Conservation (phyloP, 2,329 filamentous ascomycete species). For the Monilinia fructigena region DNA sequence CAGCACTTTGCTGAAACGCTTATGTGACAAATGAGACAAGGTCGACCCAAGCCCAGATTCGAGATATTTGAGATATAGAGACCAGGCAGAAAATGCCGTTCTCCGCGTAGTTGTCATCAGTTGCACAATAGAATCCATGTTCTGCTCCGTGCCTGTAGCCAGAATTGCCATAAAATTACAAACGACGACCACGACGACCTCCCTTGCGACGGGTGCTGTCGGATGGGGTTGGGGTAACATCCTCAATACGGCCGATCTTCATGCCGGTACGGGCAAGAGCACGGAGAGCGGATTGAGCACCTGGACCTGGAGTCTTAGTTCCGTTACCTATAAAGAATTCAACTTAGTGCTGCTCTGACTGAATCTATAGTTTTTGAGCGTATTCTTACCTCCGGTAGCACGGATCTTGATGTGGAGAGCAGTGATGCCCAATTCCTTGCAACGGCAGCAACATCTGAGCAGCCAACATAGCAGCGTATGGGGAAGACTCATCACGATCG, state of each 20-base stretch:
- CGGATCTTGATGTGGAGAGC: constrained; percentile 99
- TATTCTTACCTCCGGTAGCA: constrained; percentile 80
- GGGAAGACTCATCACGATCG: constrained; percentile 99
- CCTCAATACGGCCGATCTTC: constrained; percentile 99
- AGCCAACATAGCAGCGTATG: constrained; percentile 99
- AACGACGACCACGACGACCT: constrained; percentile 99
- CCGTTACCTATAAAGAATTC: constrained; percentile 68
- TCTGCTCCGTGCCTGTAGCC: constrained; percentile 30
- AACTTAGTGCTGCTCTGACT: constrained; percentile 18
- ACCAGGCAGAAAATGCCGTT: constrained; percentile 67
- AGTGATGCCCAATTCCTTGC: constrained; percentile 83
- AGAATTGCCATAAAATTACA: constrained; percentile 56
- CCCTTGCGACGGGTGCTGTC: constrained; percentile 99
- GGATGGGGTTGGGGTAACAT: constrained; percentile 98
- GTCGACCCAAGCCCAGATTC: constrained; percentile 24
- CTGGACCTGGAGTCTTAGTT: constrained; percentile 99
- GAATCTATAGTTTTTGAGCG: neutral
- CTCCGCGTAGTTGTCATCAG: constrained; percentile 66
- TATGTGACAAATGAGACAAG: constrained; percentile 50
- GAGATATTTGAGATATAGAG: constrained; percentile 49
- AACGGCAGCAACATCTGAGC: constrained; percentile 96
- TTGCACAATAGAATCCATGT: constrained; percentile 54
- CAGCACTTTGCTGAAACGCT: constrained; percentile 36
- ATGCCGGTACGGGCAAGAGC: constrained; percentile 98
- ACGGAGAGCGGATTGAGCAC: constrained; percentile 98